Evolutionary conservation across 306 rosid species (phyloP).

Genomic region (Castanopsis chinensis): DNA sequence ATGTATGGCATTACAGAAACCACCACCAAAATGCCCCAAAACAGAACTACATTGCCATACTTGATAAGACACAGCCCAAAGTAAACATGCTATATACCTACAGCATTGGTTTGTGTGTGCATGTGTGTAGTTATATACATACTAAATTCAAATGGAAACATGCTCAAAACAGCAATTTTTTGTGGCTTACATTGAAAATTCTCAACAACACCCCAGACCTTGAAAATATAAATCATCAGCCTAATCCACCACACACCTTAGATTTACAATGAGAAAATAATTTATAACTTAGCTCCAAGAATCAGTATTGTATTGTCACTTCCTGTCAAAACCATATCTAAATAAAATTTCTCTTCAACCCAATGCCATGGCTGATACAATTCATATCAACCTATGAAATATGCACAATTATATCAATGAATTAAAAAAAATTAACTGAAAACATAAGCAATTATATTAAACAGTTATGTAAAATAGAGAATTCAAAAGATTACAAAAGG

Average conservation of each 20-base stretch:
- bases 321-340: not conserved
- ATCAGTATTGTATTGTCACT: not conserved
- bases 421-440: not conserved
- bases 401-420: not conserved
- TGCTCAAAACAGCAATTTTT: not conserved
- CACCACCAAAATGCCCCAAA: not conserved
- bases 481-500: not conserved
- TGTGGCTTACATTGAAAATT: not conserved
- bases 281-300: not conserved
- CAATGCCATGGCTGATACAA: not conserved
- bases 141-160: not conserved
- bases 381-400: not conserved
- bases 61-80: not conserved
- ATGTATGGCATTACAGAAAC: not conserved
- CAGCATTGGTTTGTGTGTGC: too few species aligned
- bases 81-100: too few species aligned
- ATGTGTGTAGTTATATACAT: not conserved
- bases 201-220: not conserved
- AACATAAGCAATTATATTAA: not conserved
- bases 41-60: not conserved
- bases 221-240: too few species aligned
- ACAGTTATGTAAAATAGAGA: not conserved
- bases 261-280: not conserved
- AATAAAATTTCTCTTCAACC: not conserved
- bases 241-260: not conserved